Conservation (phyloP, 208 protist genomes). For the Acanthamoeba castellanii region DNA sequence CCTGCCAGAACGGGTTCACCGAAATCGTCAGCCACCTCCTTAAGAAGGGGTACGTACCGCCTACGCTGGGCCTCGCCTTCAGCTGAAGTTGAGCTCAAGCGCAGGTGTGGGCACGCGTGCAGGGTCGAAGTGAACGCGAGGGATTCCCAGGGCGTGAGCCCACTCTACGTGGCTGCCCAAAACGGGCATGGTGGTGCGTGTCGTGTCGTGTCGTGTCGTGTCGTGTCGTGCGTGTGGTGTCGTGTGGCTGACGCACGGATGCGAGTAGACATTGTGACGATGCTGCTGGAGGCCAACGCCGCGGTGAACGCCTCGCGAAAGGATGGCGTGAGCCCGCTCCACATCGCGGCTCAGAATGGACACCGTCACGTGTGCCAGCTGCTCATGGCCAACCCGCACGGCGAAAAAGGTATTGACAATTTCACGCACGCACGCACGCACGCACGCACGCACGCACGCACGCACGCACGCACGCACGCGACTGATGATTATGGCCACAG, state of each 20-base stretch:
- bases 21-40: not conserved
- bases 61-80: not conserved
- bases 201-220: not conserved
- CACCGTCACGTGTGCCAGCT: slow-evolving; percentile 19
- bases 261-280: not conserved
- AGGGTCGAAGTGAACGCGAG: slow-evolving; percentile 16
- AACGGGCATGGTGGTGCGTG: not conserved
- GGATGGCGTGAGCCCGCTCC: slow-evolving; percentile 19
- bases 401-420: not conserved
- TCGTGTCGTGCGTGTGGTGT: not conserved
- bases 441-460: too few relatives aligned
- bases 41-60: not conserved
- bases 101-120: too few relatives aligned
- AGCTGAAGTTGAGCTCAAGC: not conserved
- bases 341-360: slow-evolving; percentile 30
- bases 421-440: too few relatives aligned
- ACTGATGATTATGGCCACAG: not conserved
- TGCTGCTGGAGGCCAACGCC: not conserved
- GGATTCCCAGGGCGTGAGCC: not conserved
- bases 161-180: slow-evolving; percentile 16
- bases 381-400: slow-evolving; percentile 44
- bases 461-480: not conserved
- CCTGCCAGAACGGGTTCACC: not conserved
- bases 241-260: not conserved
- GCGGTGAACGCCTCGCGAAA: not conserved